A percentile compares a stretch with the other conserved stretches of the same genome.
Conservation (phyloP, 768 basidiomycete genomes). For the Krasilnikovozyma curviuscula region DNA sequence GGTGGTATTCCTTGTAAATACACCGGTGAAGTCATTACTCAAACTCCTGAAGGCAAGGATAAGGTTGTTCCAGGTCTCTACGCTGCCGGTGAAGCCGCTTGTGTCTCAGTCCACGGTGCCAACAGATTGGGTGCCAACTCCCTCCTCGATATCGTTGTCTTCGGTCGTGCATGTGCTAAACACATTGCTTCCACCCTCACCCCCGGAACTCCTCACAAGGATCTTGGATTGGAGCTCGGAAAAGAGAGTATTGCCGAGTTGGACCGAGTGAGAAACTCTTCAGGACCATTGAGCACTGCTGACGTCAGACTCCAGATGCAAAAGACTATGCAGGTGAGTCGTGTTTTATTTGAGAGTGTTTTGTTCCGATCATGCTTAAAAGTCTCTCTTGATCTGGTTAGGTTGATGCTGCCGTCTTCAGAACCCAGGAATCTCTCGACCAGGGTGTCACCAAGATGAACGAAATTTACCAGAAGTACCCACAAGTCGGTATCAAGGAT, state of each 20-base stretch:
- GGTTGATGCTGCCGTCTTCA: slow-evolving; percentile 90
- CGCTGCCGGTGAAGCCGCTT: slow-evolving; percentile 96
- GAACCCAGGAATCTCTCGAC: slow-evolving; percentile 73
- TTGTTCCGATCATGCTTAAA: too few species aligned
- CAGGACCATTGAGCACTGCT: slow-evolving; percentile 68
- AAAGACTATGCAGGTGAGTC: slow-evolving; percentile 68
- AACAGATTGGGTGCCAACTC: slow-evolving; percentile 99
- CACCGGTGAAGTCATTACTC: neutral
- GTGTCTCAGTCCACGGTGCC: slow-evolving; percentile 95
- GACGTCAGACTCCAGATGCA: slow-evolving; percentile 90
- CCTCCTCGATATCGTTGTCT: slow-evolving; percentile 93
- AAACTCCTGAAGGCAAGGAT: slow-evolving; percentile 51
- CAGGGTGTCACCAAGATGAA: slow-evolving; percentile 77
- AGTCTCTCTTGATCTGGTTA: neutral
- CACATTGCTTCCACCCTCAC: slow-evolving; percentile 82
- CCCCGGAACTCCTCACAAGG: slow-evolving; percentile 78
- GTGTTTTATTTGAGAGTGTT: neutral
- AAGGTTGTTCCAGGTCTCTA: slow-evolving; percentile 88
- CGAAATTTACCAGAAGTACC: slow-evolving; percentile 69
- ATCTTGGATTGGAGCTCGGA: slow-evolving; percentile 69
- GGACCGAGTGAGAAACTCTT: slow-evolving; percentile 55
- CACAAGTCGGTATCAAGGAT: slow-evolving; percentile 89
- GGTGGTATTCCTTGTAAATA: neutral
- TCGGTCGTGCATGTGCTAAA: slow-evolving; percentile 96
- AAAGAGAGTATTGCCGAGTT: slow-evolving; percentile 64